These are phyloP conservation scores for Picea mariana DNA, from an alignment of 83 land plant genomes.

Conservation along the genomic window DNA sequence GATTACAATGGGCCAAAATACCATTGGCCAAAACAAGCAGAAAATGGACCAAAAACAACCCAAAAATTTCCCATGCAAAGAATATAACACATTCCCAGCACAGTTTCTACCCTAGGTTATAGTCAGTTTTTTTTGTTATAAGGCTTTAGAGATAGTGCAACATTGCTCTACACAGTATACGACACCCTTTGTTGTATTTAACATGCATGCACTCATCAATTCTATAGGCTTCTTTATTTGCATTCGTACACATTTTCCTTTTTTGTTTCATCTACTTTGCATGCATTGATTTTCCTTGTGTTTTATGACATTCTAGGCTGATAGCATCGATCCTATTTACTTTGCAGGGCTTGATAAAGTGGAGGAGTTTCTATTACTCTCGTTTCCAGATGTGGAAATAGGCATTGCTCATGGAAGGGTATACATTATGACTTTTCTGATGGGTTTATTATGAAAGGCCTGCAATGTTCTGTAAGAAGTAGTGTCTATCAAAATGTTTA, in stretches of 20 bases:
- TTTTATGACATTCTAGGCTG: background rate
- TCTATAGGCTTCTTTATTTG: background rate
- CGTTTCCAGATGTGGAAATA: slow-evolving; percentile 75
- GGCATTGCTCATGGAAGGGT: slow-evolving; percentile 96
- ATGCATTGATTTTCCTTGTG: background rate
- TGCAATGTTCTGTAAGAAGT: background rate
- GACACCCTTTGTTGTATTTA: background rate
- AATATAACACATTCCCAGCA: too few relatives aligned
- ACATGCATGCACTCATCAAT: background rate
- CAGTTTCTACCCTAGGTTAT: too few relatives aligned
- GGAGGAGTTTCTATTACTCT: slow-evolving; percentile 51
- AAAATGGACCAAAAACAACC: too few relatives aligned
- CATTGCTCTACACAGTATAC: background rate
- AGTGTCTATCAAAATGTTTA: background rate
- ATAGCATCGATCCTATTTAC: background rate
- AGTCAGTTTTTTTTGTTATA: too few relatives aligned
- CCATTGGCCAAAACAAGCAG: too few relatives aligned
- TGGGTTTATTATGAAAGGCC: slow-evolving; percentile 5
- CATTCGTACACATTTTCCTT: background rate
- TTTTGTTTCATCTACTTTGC: background rate
- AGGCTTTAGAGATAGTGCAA: background rate
- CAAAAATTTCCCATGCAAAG: too few relatives aligned
- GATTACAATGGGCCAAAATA: too few relatives aligned
- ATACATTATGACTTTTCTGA: background rate
- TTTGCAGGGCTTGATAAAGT: slow-evolving; percentile 78